phyloP scores from a whole-genome alignment of 129 eudicot species.

The Escallonia rubra region DNA sequence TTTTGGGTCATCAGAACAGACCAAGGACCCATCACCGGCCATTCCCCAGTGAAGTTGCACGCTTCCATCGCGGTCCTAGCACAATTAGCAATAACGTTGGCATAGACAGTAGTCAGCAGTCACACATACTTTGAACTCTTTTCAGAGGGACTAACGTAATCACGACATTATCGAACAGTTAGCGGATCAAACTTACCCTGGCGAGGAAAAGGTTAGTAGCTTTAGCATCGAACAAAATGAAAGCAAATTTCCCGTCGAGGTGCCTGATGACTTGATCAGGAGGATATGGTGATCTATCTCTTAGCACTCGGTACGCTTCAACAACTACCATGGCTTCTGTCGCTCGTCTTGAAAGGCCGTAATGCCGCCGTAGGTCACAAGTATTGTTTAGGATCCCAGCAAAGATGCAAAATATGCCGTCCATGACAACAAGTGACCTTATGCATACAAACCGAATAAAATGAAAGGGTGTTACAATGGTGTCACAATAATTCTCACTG shows the following conservation, averaged over 20 bases:
- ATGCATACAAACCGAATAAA: not conserved
- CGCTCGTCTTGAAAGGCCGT: constrained; percentile 46
- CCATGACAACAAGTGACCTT: constrained; percentile 43
- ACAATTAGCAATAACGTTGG: not conserved
- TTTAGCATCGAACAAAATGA: constrained; percentile 47
- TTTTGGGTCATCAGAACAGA: constrained; percentile 37
- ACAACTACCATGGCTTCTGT: constrained; percentile 50
- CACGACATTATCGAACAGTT: not conserved
- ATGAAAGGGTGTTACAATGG: too few species aligned
- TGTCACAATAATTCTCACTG: not conserved
- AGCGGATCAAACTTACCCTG: constrained; percentile 19
- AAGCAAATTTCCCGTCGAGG: constrained; percentile 53
- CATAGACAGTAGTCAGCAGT: not conserved
- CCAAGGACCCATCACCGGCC: constrained; percentile 37
- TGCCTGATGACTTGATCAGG: constrained; percentile 51
- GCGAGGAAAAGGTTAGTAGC: constrained; percentile 36
- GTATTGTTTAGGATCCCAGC: constrained; percentile 34
- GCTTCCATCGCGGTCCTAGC: constrained; percentile 50
- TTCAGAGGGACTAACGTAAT: not conserved
- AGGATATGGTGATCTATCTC: constrained; percentile 62
- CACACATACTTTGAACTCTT: not conserved
- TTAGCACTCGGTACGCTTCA: constrained; percentile 54
- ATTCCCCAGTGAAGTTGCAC: constrained; percentile 57
- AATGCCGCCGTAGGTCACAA: constrained; percentile 26
- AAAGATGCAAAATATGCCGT: constrained; percentile 52